phyloP scores from a whole-genome alignment of 768 basidiomycete genomes.

The Calocera viscosa region DNA sequence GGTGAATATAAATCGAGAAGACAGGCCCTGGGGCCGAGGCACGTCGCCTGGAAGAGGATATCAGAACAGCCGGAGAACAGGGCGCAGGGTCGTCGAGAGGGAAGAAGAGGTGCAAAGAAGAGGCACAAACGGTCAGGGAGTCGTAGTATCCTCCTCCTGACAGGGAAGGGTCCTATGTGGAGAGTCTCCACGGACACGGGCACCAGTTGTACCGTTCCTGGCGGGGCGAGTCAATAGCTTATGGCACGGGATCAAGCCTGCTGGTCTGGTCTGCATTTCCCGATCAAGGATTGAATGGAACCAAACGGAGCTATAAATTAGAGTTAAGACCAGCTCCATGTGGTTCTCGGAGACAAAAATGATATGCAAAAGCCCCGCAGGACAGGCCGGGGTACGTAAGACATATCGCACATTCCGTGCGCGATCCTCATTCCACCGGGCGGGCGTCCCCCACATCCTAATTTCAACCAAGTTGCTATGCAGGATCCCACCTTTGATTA shows the following conservation, averaged over 20 bases:
- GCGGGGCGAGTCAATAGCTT: not conserved
- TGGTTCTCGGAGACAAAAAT: not conserved
- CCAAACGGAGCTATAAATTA: not conserved
- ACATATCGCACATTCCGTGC: not conserved
- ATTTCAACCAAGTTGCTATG: too few relatives aligned
- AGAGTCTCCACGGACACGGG: not conserved
- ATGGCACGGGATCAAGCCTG: not conserved
- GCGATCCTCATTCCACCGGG: too few relatives aligned
- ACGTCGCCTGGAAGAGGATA: not conserved
- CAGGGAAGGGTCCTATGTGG: not conserved
- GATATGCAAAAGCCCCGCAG: not conserved
- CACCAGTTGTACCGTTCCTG: not conserved
- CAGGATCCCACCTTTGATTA: too few relatives aligned
- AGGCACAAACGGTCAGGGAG: not conserved
- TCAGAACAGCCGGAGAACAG: not conserved
- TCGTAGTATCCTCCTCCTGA: not conserved
- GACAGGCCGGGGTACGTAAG: not conserved
- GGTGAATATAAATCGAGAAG: not conserved
- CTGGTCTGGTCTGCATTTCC: not conserved
- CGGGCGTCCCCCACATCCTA: too few relatives aligned
- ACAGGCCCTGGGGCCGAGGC: not conserved
- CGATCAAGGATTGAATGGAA: not conserved
- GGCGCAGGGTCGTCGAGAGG: not conserved
- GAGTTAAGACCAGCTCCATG: constrained; percentile 1
- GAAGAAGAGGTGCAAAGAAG: constrained; percentile 4